A percentile compares a stretch with the other conserved stretches of the same genome.
phyloP scores from a whole-genome alignment of 2,329 filamentous ascomycete genomes.

The Ascomycota sp. region DNA sequence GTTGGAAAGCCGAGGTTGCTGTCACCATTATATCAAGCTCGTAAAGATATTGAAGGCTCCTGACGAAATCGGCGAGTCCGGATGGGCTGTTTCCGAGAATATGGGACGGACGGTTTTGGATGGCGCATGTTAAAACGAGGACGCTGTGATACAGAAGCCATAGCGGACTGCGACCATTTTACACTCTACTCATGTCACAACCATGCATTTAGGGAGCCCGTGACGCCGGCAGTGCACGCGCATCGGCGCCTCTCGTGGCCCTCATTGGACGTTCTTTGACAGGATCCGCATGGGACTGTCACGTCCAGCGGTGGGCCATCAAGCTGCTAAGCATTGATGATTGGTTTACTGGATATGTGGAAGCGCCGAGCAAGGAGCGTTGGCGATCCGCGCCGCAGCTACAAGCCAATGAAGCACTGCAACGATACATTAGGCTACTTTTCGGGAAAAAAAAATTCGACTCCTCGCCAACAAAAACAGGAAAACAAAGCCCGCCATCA shows the following conservation, averaged over 20 bases:
- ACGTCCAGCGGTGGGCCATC: background rate
- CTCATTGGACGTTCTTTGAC: background rate
- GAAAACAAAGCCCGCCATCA: too few relatives aligned
- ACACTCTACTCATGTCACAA: background rate
- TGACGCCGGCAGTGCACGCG: constrained; percentile 5
- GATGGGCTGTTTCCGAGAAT: background rate
- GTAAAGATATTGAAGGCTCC: too few relatives aligned
- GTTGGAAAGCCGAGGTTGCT: constrained; percentile 17
- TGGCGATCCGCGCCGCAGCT: too few relatives aligned
- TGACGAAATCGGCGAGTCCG: too few relatives aligned
- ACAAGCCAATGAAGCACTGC: constrained; percentile 7
- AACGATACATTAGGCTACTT: too few relatives aligned
- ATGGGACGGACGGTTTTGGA: background rate
- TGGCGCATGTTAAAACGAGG: too few relatives aligned
- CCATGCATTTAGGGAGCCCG: too few relatives aligned
- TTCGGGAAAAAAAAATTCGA: too few relatives aligned
- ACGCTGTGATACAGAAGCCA: too few relatives aligned
- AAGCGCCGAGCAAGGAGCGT: constrained; percentile 10
- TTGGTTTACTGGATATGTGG: constrained; percentile 7
- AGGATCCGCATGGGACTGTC: background rate
- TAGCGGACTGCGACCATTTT: background rate
- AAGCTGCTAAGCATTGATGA: constrained; percentile 4
- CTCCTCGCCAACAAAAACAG: too few relatives aligned
- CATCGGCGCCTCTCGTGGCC: background rate
- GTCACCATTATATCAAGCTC: constrained; percentile 15